These are phyloP conservation scores for Mortierella sp. DNA, from an alignment of 371 early-diverging fungal species.

Conservation along the genomic window DNA sequence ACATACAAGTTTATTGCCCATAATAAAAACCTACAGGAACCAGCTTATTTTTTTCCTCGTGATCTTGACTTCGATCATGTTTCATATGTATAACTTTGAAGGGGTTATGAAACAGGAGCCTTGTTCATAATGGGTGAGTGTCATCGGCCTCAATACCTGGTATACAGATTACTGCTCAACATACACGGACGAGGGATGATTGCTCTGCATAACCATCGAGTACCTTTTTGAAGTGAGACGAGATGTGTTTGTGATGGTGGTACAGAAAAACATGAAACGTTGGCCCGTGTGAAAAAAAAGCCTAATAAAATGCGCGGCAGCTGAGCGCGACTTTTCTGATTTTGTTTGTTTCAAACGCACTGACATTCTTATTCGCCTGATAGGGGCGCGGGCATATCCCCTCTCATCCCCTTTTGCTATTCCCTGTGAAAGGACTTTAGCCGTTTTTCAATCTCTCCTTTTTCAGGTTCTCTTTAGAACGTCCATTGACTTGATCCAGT, in stretches of 20 bases:
- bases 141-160: background rate
- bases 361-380: background rate
- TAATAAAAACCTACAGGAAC: background rate
- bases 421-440: background rate
- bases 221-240: too few species aligned
- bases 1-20: background rate
- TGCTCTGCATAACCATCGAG: too few species aligned
- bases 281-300: too few species aligned
- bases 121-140: background rate
- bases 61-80: too few species aligned
- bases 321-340: background rate
- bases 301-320: conserved; percentile 1
- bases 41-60: background rate
- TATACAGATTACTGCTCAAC: too few species aligned
- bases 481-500: too few species aligned
- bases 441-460: background rate
- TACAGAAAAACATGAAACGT: background rate
- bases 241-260: background rate
- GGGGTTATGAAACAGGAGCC: background rate
- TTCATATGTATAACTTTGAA: too few species aligned
- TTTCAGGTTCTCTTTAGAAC: background rate
- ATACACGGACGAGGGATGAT: too few species aligned
- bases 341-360: background rate
- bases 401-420: background rate
- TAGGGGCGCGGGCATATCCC: background rate